These are phyloP conservation scores for Metschnikowia orientalis DNA, from an alignment of 805 yeast species.

Conservation along the genomic window DNA sequence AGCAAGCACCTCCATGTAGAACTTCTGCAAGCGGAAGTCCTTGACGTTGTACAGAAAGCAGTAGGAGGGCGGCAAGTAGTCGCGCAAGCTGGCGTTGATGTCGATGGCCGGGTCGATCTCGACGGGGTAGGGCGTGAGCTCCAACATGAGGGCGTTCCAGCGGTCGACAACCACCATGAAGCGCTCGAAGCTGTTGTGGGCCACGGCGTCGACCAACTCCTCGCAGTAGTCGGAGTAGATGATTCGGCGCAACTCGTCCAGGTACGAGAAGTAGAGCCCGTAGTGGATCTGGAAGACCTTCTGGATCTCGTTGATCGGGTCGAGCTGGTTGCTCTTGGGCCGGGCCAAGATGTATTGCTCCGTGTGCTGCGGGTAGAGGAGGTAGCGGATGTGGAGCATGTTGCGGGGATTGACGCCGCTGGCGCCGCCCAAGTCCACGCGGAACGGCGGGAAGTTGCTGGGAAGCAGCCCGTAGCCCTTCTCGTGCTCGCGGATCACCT, in stretches of 20 bases:
- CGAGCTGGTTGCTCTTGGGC: slow-evolving; percentile 53
- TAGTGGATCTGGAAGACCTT: slow-evolving; percentile 38
- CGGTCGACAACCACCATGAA: slow-evolving; percentile 37
- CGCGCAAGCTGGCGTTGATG: slow-evolving; percentile 16
- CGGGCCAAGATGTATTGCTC: slow-evolving; percentile 48
- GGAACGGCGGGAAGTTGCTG: slow-evolving; percentile 33
- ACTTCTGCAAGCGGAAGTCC: slow-evolving; percentile 14
- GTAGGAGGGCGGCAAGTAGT: slow-evolving; percentile 11
- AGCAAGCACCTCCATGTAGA: slow-evolving; percentile 15
- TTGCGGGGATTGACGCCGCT: slow-evolving; percentile 26
- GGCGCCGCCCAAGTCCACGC: slow-evolving; percentile 13
- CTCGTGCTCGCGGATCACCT: slow-evolving; percentile 25
- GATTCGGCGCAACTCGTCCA: slow-evolving; percentile 26
- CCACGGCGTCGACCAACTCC: slow-evolving; percentile 27
- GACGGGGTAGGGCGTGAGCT: slow-evolving; percentile 30
- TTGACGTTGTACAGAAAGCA: slow-evolving; percentile 8
- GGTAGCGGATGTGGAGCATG: slow-evolving; percentile 28
- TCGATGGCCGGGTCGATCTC: slow-evolving; percentile 17
- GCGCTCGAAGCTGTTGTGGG: slow-evolving; percentile 28
- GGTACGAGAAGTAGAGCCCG: slow-evolving; percentile 38
- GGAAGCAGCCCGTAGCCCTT: slow-evolving; percentile 34
- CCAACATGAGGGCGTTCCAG: slow-evolving; percentile 39
- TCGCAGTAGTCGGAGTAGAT: slow-evolving; percentile 33
- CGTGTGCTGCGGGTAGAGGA: slow-evolving; percentile 35
- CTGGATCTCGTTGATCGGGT: slow-evolving; percentile 62